Evolutionary conservation across 2,329 filamentous ascomycete species (phyloP), one percentile per base, ranked within the genome.

Genomic region (Paracamarosporium sp.): DNA sequence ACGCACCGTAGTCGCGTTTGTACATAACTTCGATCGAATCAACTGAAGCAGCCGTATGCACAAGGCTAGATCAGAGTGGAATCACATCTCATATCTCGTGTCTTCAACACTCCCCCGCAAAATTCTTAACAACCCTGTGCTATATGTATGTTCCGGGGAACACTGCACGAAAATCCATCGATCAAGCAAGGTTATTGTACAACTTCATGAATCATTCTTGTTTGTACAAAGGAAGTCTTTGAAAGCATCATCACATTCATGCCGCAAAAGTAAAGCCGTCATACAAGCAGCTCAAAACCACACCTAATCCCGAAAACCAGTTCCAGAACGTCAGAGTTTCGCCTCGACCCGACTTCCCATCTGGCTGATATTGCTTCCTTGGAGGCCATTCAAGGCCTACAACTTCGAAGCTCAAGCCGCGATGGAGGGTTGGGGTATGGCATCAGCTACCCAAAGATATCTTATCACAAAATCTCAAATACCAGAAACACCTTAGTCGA

Each of bases 311-410:
- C 24, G 12, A 52, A 43, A 12, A 5, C 24, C 5, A 12, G 25
- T 15, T 24, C 22, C 22, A 12, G n/a, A 36, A 35, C 20, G 9
- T 3, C 27, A 44, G 11, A 20, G 43, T 25, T 22, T 50, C 45
- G 48, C 56, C 60, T 59, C 57, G 43, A 51, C 58, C 54, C 31
- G 17, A 44, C 43, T 52, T 31, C 50, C 30, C 50, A 53, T 56
- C 61, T 60, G 63, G 65, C 67, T 63, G 12, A 48, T 62, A 11
- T 62, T 67, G 36, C 53, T 45, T 33, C 27, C 59, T 45, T 55
- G 58, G 62, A 69, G 68, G 64, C 61, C 61, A 50, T 64, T 62
- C 17, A 50, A 35, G 48, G 63, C 63, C 68, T 69, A 48, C 65
- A 55, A 65, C 62, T 30, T 55, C 35, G 53, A 50, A 24, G 43